A percentile compares a stretch with the other conserved stretches of the same genome.
phyloP scores from a whole-genome alignment of 75 land plant genomes.

The Pinus taeda region DNA sequence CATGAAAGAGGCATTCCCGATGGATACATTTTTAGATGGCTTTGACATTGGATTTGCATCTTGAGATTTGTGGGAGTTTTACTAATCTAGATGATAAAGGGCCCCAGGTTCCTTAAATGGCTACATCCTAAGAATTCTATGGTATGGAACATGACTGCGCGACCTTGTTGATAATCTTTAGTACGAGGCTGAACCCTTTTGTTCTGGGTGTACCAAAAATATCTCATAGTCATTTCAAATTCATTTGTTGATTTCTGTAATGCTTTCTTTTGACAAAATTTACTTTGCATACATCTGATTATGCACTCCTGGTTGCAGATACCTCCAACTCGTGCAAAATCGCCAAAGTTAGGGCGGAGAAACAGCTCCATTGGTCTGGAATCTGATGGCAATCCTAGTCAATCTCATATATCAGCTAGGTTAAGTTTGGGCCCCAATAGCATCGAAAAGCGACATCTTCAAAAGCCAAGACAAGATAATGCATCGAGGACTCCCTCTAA shows the following conservation, averaged over 20 bases:
- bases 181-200: background rate
- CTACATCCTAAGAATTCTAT: background rate
- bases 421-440: too few relatives aligned
- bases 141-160: too few relatives aligned
- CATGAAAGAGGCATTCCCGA: too few relatives aligned
- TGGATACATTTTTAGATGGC: too few relatives aligned
- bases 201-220: background rate
- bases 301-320: constrained; percentile 13
- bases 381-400: background rate
- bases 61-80: background rate
- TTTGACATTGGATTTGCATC: background rate
- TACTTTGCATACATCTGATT: background rate
- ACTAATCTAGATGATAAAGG: constrained; percentile 6
- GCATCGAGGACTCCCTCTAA: background rate
- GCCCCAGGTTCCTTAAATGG: background rate
- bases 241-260: background rate
- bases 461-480: background rate
- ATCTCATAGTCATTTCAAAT: background rate
- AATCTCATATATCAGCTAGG: background rate
- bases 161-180: background rate
- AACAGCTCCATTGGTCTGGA: background rate
- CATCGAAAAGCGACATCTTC: too few relatives aligned
- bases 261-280: too few relatives aligned
- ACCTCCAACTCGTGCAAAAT: constrained; percentile 24
- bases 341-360: constrained; percentile 22